Base-by-base conservation (phyloP, 176 grass and related monocot genomes). In the Dactylis glomerata region DNA sequence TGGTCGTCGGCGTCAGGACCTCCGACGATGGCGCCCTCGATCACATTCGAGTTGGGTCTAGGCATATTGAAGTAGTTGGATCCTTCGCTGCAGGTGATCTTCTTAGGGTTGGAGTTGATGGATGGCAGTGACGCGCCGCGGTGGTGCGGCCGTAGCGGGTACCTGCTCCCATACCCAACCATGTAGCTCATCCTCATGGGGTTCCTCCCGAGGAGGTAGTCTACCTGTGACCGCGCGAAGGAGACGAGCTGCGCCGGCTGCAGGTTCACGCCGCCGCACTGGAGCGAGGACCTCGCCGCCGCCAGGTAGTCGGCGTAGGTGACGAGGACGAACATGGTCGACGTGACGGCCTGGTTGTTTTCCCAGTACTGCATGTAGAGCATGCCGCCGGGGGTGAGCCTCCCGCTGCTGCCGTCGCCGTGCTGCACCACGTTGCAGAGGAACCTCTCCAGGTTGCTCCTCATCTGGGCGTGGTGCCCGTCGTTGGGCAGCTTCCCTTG, bases 161-260 rank as follows among this genome's bases (percentile, higher is more conserved):
- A 94, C 12, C 52, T 62, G 3, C 24, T 13, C 1, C 90, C 90
- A 1, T 86, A 84, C 15, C 95, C 95, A 26, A 94, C 88, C 95
- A 97, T 91, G 90, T 97, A 94, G 89, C 95, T 97, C 88, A 86
- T 89, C 79, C 33, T 12, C 73, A 75, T 83, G 0, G 90, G 92
- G 68, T 94, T 97, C 10, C 8, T 30, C 2, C 95, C 90, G 0
- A 97, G 84, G 81, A 97, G 89, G 75, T 97, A 97, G 62, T 94
- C 71, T 47, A 82, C 82, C 87, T 94, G 78, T 14, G 66, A 59
- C 33, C 13, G 42, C 3, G 27, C 78, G 56, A 92, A 91, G 1
- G 85, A n/a, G 52, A 84, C 49, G 66, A 97, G 80, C 5, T 86
- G 61, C 28, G 55, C 5, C 22, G 92, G 79, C n/a, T 46, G 2